These are phyloP conservation scores for Mucor saturninus DNA, from an alignment of 371 early-diverging fungal genomes.

Conservation along the genomic window DNA sequence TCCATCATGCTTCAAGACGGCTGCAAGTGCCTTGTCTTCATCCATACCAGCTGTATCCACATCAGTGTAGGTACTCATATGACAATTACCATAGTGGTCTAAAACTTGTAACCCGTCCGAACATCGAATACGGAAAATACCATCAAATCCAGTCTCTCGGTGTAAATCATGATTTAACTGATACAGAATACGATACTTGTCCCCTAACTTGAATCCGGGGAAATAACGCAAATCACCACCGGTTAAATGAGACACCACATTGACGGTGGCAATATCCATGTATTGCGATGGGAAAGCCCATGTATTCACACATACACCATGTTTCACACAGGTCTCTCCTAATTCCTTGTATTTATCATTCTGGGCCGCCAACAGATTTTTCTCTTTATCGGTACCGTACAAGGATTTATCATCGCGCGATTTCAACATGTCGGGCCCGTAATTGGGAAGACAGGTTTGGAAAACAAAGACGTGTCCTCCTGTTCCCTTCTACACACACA, in stretches of 20 bases:
- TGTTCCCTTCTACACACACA: constrained; percentile 32
- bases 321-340: constrained; percentile 79
- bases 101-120: constrained; percentile 87
- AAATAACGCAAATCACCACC: constrained; percentile 88
- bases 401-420: constrained; percentile 87
- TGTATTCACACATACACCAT: constrained; percentile 87
- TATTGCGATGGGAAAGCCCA: constrained; percentile 89
- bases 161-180: constrained; percentile 78
- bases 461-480: constrained; percentile 91
- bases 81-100: constrained; percentile 95
- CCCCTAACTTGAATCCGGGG: constrained; percentile 73
- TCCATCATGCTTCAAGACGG: constrained; percentile 88
- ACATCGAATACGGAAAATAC: constrained; percentile 88
- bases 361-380: constrained; percentile 79
- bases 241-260: constrained; percentile 76
- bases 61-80: constrained; percentile 93
- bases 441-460: constrained; percentile 89
- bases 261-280: constrained; percentile 87
- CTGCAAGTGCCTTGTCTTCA: constrained; percentile 85
- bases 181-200: constrained; percentile 71
- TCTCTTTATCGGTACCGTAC: constrained; percentile 93
- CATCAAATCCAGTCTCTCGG: constrained; percentile 89
- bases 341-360: constrained; percentile 86
- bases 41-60: constrained; percentile 93
- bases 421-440: constrained; percentile 86